Conservation (phyloP, 2,329 filamentous ascomycete species). For the Ascochyta viciae-villosae region DNA sequence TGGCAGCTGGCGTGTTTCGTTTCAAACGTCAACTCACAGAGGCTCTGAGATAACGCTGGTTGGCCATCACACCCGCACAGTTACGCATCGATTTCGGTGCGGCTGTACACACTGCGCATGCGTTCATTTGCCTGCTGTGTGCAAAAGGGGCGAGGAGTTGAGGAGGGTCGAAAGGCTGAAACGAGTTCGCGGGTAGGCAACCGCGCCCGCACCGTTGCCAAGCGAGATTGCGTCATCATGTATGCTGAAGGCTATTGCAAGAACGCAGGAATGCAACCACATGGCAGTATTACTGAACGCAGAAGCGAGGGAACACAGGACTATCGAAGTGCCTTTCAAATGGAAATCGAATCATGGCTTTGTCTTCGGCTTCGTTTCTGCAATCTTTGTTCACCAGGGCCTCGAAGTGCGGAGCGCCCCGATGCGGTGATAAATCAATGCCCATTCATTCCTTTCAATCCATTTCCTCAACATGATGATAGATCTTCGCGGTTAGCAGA, state of each 20-base stretch:
- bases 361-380: not conserved
- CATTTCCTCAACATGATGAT: not conserved
- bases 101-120: constrained; percentile 2
- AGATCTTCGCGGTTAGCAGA: not conserved
- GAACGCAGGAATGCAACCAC: constrained; percentile 1
- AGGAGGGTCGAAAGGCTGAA: constrained; percentile 18
- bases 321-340: constrained; percentile 8
- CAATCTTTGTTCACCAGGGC: constrained; percentile 10
- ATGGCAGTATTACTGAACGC: not conserved
- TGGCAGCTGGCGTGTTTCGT: constrained; percentile 15
- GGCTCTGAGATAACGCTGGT: not conserved
- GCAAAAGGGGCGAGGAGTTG: not conserved
- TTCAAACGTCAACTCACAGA: constrained; percentile 10
- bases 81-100: constrained; percentile 4
- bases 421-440: not conserved
- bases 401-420: constrained; percentile 10
- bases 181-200: constrained; percentile 14
- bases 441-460: not conserved
- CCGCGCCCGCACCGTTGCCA: constrained; percentile 4
- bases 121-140: constrained; percentile 1
- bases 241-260: not conserved
- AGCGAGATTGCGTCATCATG: constrained; percentile 10
- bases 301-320: constrained; percentile 5
- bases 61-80: not conserved
- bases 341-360: not conserved